Evolutionary conservation across 148 eudicot species (phyloP).

Genomic region (Persicaria tinctoria): DNA sequence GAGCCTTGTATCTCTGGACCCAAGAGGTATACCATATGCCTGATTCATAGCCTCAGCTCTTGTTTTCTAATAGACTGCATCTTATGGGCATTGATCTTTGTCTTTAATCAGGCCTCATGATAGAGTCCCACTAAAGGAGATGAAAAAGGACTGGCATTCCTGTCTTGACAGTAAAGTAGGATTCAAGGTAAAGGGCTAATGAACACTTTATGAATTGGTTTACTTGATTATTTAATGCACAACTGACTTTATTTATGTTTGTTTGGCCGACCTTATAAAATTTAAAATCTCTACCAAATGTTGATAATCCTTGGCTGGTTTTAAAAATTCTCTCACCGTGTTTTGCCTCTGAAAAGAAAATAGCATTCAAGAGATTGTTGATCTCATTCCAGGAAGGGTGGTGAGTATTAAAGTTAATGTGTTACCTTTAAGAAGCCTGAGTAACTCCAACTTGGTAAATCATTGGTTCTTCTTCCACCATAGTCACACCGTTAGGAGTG

Average conservation of each 20-base stretch:
- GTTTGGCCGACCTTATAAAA: neutral
- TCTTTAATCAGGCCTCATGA: conserved; percentile 66
- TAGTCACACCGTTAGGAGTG: neutral
- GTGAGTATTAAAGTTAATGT: too few species aligned
- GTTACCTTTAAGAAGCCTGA: too few species aligned
- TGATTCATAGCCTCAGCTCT: neutral
- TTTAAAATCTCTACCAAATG: too few species aligned
- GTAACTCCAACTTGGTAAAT: too few species aligned
- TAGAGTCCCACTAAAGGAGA: conserved; percentile 72
- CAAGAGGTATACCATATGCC: conserved; percentile 45
- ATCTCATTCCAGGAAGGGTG: too few species aligned
- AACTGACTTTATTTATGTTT: neutral
- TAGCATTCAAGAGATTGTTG: neutral
- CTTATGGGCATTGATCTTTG: neutral
- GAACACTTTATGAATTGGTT: neutral
- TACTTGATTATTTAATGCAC: neutral
- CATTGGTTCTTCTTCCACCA: too few species aligned
- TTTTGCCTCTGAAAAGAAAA: neutral
- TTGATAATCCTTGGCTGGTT: too few species aligned
- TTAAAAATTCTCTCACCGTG: neutral
- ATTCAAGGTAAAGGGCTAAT: conserved; percentile 55
- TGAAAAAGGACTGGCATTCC: conserved; percentile 88
- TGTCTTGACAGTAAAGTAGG: conserved; percentile 87
- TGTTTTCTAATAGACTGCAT: neutral
- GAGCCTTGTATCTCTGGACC: conserved; percentile 93